Evolutionary conservation across 1,284 basidiomycete genomes (phyloP).

Genomic region (Malassezia obtusa): DNA sequence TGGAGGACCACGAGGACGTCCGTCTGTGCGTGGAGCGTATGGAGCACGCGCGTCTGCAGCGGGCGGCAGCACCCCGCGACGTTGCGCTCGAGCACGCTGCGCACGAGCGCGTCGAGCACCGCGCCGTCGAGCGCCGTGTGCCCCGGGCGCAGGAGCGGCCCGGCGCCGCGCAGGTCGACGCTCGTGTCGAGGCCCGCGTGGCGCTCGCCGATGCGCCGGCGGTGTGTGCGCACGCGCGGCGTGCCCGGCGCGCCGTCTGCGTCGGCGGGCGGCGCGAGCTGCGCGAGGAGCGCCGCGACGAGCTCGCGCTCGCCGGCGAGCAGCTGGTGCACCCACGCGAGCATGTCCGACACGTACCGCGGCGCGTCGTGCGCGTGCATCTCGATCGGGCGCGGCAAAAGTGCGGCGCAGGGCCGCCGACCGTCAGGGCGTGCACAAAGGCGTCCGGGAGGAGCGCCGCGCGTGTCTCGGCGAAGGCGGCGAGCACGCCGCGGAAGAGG

Average conservation of each 20-base stretch:
- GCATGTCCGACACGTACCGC: constrained; percentile 93
- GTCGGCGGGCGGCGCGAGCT: constrained; percentile 2
- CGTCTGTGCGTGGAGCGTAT: constrained; percentile 84
- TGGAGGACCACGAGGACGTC: constrained; percentile 82
- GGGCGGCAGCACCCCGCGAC: constrained; percentile 77
- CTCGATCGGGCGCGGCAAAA: constrained; percentile 84
- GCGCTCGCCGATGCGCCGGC: constrained; percentile 5
- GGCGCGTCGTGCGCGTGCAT: constrained; percentile 92
- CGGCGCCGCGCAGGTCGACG: constrained; percentile 22
- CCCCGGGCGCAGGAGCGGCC: background rate
- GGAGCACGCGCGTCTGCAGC: constrained; percentile 67
- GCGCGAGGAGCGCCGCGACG: constrained; percentile 27
- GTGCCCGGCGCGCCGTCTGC: constrained; percentile 10
- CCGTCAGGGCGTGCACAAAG: constrained; percentile 78
- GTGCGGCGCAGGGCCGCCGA: constrained; percentile 64
- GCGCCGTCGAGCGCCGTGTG: background rate
- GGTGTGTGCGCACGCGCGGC: background rate
- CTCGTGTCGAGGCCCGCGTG: constrained; percentile 8
- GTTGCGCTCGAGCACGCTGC: constrained; percentile 68
- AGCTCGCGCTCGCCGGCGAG: constrained; percentile 83
- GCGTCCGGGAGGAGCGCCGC: constrained; percentile 66
- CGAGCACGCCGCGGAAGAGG: constrained; percentile 50
- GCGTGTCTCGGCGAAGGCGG: constrained; percentile 67
- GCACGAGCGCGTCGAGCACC: constrained; percentile 48
- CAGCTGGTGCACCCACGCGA: constrained; percentile 94